phyloP scores from a whole-genome alignment of 257 asterid genomes.

The Lycium barbarum region DNA sequence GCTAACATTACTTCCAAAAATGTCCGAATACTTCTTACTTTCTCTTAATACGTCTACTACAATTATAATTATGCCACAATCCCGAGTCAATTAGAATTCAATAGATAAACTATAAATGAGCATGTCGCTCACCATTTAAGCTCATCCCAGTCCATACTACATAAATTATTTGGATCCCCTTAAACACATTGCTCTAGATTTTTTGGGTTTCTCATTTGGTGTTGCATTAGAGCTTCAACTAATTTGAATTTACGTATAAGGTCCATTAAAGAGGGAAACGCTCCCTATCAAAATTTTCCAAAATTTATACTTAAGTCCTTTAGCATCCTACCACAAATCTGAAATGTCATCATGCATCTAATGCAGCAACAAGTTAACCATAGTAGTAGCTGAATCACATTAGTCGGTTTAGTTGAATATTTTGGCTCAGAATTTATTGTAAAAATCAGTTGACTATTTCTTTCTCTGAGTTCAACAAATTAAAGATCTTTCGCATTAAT shows the following conservation, averaged over 20 bases:
- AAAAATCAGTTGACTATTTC: too few species aligned
- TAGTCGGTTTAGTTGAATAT: background rate
- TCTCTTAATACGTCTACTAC: background rate
- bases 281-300: too few species aligned
- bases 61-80: background rate
- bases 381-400: background rate
- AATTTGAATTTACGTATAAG: background rate
- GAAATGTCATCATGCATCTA: background rate
- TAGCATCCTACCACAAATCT: too few species aligned
- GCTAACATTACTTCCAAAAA: background rate
- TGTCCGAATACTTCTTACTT: background rate
- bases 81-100: background rate
- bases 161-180: background rate
- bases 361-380: background rate
- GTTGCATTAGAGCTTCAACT: background rate
- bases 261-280: too few species aligned
- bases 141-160: background rate
- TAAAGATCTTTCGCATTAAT: background rate
- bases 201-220: background rate
- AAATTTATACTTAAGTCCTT: too few species aligned
- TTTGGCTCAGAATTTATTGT: background rate
- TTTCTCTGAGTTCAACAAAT: background rate
- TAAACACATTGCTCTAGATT: background rate
- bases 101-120: too few species aligned
- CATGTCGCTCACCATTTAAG: background rate